Conservation (phyloP, 192 early-diverging fungal species). For the Coemansia sp. region DNA sequence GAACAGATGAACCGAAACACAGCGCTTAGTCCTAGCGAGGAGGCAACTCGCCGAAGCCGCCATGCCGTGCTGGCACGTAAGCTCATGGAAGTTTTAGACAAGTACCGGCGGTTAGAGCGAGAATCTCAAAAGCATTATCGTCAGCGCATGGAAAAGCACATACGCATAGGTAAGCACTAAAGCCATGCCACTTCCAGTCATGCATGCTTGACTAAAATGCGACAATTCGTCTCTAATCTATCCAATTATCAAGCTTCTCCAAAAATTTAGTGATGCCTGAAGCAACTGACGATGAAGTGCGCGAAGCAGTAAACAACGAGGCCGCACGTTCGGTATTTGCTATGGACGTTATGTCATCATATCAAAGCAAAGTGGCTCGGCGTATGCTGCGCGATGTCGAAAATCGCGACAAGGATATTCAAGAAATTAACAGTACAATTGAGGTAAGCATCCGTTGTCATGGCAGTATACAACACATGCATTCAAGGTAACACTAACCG, state of each 20-base stretch:
- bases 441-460: slow-evolving; percentile 21
- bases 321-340: slow-evolving; percentile 44
- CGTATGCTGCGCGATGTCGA: slow-evolving; percentile 48
- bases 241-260: no score
- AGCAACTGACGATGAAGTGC: slow-evolving; percentile 47
- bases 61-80: slow-evolving; percentile 40
- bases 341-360: slow-evolving; percentile 52
- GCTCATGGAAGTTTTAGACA: slow-evolving; percentile 43
- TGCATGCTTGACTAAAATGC: no score
- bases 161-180: slow-evolving; percentile 43
- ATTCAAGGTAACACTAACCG: not conserved
- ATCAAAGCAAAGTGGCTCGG: slow-evolving; percentile 37
- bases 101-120: slow-evolving; percentile 41
- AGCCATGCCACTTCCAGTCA: no score
- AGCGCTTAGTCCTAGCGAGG: slow-evolving; percentile 29
- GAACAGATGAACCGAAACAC: slow-evolving; percentile 42
- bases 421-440: slow-evolving; percentile 37
- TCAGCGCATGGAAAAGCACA: slow-evolving; percentile 47
- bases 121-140: slow-evolving; percentile 47
- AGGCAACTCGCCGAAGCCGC: slow-evolving; percentile 37
- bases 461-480: not conserved
- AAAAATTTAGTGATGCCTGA: slow-evolving; percentile 36
- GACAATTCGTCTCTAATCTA: no score
- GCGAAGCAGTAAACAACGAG: slow-evolving; percentile 34
- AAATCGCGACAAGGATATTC: slow-evolving; percentile 44